Evolutionary conservation across 495 filamentous ascomycete species (phyloP).

Genomic region (Aspergillus egyptiacus): DNA sequence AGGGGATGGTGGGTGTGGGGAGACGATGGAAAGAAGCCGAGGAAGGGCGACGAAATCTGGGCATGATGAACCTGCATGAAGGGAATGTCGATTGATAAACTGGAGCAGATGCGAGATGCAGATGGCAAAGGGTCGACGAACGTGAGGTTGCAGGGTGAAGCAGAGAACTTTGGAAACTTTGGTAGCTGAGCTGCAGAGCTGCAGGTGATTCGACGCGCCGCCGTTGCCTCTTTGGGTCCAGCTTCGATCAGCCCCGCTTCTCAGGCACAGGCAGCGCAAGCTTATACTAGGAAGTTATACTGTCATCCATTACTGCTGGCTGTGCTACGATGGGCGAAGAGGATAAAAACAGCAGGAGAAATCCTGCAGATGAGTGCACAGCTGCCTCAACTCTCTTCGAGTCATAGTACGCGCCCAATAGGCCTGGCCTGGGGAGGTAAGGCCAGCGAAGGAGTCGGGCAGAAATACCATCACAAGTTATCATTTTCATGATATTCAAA

Average conservation of each 20-base stretch:
- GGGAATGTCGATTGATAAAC: conserved; percentile 11
- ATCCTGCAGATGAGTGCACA: no score
- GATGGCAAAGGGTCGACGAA: conserved; percentile 2
- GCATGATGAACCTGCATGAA: conserved; percentile 14
- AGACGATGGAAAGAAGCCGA: background rate
- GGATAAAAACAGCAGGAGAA: no score
- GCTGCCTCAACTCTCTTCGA: no score
- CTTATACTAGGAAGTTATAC: no score
- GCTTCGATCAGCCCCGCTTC: conserved; percentile 24
- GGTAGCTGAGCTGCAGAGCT: conserved; percentile 1
- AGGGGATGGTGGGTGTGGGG: conserved; percentile 5
- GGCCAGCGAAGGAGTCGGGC: background rate
- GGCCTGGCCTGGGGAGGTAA: background rate
- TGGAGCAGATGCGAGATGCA: conserved; percentile 11
- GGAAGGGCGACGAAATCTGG: background rate
- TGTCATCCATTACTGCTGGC: no score
- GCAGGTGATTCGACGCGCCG: conserved; percentile 16
- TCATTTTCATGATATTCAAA: background rate
- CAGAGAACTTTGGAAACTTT: no score
- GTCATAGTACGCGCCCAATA: background rate
- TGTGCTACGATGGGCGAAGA: no score
- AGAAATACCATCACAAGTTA: background rate
- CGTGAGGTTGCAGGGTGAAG: background rate
- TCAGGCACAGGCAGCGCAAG: conserved; percentile 12
- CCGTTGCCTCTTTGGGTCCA: conserved; percentile 8